Conservation (phyloP, 2,329 filamentous ascomycete species). For the Polychaeton citri region DNA sequence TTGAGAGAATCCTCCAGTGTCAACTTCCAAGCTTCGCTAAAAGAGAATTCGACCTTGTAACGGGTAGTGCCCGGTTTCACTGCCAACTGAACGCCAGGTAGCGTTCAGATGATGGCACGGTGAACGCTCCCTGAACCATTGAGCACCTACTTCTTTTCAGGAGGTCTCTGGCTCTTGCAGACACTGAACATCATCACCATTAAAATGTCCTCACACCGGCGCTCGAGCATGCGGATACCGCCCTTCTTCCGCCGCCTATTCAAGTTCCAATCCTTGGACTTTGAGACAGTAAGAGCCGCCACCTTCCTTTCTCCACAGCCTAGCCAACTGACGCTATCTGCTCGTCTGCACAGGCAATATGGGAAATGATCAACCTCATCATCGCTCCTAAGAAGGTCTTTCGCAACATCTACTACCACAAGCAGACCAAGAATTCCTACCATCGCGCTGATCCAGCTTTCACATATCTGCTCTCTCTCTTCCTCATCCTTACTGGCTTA, state of each 20-base stretch:
- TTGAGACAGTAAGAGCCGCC: conserved; percentile 46
- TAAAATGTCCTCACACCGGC: conserved; percentile 20
- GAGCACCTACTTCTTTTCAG: too few species aligned
- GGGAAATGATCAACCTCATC: conserved; percentile 57
- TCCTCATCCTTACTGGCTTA: conserved; percentile 39
- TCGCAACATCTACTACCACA: conserved; percentile 57
- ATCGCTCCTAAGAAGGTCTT: conserved; percentile 60
- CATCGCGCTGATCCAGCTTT: conserved; percentile 57
- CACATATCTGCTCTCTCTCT: conserved; percentile 55
- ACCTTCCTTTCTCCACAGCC: too few species aligned
- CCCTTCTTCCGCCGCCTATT: conserved; percentile 56
- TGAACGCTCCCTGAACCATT: too few species aligned
- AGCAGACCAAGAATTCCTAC: conserved; percentile 55
- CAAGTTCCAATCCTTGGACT: conserved; percentile 64
- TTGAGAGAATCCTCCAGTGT: too few species aligned
- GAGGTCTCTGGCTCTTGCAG: too few species aligned
- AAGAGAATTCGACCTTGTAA: too few species aligned
- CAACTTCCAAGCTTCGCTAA: too few species aligned
- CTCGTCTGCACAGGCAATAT: conserved; percentile 36
- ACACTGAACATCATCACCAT: too few species aligned
- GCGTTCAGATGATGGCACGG: too few species aligned
- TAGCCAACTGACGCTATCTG: too few species aligned
- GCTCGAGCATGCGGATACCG: conserved; percentile 45
- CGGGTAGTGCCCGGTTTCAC: too few species aligned
- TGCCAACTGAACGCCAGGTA: too few species aligned